Evolutionary conservation across 2,329 filamentous ascomycete genomes (phyloP), one percentile per base, ranked within the genome.

Genomic region (Fusarium domesticum): DNA sequence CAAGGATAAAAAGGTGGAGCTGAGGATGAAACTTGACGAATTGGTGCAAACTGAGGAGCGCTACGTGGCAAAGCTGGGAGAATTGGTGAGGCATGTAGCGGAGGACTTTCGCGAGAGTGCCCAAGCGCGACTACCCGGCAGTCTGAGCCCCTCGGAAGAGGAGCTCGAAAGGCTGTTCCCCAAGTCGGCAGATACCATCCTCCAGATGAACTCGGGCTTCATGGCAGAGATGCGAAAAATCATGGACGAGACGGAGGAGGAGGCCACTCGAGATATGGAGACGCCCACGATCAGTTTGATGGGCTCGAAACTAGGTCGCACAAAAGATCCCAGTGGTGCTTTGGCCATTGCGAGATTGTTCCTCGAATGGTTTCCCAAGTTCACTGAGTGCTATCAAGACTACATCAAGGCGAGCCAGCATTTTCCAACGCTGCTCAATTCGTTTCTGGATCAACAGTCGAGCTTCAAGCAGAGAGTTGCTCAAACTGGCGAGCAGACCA

Each of bases 11-110:
- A 95, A 95, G 62, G 78, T 90, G 55, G 86, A 87, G 40, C 72
- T 96, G 54, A 83, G 91, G 32, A 85, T 91, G 67, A 92, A 96
- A 65, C 84, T 98, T 76, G 84, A 81, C 47, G 93, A 98, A 65
- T 71, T 97, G 47, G 81, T 96, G 25, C 88, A 95, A 59, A 98
- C 93, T 0, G 93, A 98, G 65, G 89, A 93, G 63, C 85, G 89
- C 65, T 98, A 97, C 67, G 89, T 98, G 33, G 77, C 80, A 58
- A 96, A 97, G 66, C 70, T 98, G 44, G 81, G 87, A 50, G 87
- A 93, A 54, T 70, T 98, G 48, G 86, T 96, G 33, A 82, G 87
- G 51, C 81, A 85, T 47, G 82, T 96, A 20, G 89, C 89, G 18
- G 80, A 82, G 42, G 87, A 95, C 50, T 91, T 95, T 58, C 83